Evolutionary conservation across 331 rosid species (phyloP), one percentile per base, ranked within the genome.

Genomic region (Quercus lobata): DNA sequence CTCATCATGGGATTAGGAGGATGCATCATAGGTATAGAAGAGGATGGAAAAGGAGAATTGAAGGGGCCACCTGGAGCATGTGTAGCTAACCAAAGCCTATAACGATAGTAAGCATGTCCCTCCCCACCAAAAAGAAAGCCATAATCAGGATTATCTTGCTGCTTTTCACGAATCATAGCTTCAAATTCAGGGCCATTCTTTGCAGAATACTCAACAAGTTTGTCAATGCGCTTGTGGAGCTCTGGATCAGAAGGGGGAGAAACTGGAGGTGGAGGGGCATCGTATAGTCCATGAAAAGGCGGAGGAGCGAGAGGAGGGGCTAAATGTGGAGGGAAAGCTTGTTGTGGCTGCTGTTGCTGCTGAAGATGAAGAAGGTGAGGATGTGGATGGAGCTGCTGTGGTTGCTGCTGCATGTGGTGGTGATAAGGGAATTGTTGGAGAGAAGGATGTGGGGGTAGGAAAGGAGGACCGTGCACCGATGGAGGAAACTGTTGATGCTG

Each of bases 131-230:
- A 91, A 66, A 96, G 96, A 83, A 96, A 93, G 57, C 92, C 84
- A 77, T 91, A 96, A 3, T 93, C 92, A 44, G 99, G 98, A 84
- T 93, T 96, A 56, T 96, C 99, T 66, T 92, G 87, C 78, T 96
- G 98, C 72, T 96, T 96, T 53, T 96, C 98, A 61, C 99, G 89
- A 72, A 96, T 91, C 98, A 91, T 96, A 76, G 93, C 93, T 82
- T 93, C 99, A 85, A 96, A 96, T 70, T 93, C 98, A 11, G 98
- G 99, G 14, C 98, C 99, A 79, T 93, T 93, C 85, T 96, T 93
- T 73, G 92, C 92, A 3, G 92, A 76, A 69, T 96, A 96, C 88
- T 96, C 98, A 66, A 88, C 98, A 65, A 93, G 91, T 84, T 93
- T 93, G 70, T 96, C 99, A 61, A 96, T 89, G 32, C 97, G 90